These are phyloP conservation scores for Corymbia citriodora DNA, from an alignment of 441 rosid genomes.

Conservation along the genomic window DNA sequence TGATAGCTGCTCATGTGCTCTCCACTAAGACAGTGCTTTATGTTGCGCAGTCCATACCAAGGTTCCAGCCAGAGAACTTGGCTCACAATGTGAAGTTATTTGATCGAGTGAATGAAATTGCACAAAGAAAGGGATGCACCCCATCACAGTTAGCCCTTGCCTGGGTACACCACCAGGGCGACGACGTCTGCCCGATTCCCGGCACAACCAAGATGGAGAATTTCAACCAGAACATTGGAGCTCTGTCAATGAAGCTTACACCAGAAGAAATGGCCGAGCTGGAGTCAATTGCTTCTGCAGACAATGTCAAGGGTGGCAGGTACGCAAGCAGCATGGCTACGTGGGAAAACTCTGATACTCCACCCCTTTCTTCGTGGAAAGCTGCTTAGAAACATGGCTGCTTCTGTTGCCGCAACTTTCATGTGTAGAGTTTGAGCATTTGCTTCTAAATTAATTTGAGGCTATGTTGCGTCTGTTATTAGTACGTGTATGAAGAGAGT, in stretches of 20 bases:
- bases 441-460: background rate
- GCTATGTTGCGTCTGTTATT: background rate
- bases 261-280: background rate
- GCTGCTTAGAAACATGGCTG: background rate
- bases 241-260: background rate
- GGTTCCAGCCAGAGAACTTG: background rate
- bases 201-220: background rate
- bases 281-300: background rate
- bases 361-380: background rate
- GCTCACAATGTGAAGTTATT: background rate
- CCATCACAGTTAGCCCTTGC: background rate
- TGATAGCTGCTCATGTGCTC: background rate
- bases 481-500: background rate
- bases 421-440: background rate
- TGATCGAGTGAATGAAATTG: background rate
- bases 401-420: background rate
- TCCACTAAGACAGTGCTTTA: too few relatives aligned
- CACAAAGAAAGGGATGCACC: background rate
- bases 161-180: background rate
- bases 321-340: background rate
- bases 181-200: background rate
- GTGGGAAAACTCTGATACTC: background rate
- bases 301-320: background rate
- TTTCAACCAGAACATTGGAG: background rate
- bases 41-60: background rate